Conservation (phyloP, 2,329 filamentous ascomycete species). For the Aureobasidium vineae region DNA sequence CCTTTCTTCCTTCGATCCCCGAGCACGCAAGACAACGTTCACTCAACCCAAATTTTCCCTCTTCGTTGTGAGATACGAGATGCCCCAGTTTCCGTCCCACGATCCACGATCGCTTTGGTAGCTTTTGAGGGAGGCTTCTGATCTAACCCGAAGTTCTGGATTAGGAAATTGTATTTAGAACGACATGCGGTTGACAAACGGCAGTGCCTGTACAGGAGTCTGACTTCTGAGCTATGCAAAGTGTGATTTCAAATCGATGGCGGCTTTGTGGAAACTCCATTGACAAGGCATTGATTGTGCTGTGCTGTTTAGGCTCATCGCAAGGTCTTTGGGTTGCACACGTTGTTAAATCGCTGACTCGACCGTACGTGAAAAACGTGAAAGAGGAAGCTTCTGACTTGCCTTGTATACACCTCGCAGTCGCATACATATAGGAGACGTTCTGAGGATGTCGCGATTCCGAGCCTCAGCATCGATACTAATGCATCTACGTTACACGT, state of each 20-base stretch:
- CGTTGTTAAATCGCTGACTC: not conserved
- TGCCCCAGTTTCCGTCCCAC: not conserved
- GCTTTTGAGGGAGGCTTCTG: not conserved
- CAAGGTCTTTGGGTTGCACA: not conserved
- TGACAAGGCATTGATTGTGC: not conserved
- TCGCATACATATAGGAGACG: not conserved
- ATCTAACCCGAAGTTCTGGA: constrained; percentile 7
- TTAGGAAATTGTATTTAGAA: constrained; percentile 3
- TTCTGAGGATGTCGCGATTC: no score
- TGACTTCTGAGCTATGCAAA: constrained; percentile 4
- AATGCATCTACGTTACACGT: not conserved
- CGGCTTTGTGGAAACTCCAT: not conserved
- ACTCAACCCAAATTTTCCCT: no score
- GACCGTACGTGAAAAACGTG: not conserved
- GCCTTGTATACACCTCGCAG: not conserved
- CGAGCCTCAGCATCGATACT: not conserved
- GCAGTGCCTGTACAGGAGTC: not conserved
- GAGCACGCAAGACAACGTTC: not conserved
- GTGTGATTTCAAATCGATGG: not conserved
- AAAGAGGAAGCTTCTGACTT: not conserved
- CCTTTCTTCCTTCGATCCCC: not conserved
- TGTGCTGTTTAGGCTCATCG: not conserved
- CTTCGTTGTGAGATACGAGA: not conserved
- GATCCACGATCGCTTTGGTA: not conserved
- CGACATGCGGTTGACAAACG: not conserved